A percentile compares a stretch with the other conserved stretches of the same genome.
Evolutionary conservation across 1,139 yeast species (phyloP).

Genomic region (Meyerozyma smithsonii): DNA sequence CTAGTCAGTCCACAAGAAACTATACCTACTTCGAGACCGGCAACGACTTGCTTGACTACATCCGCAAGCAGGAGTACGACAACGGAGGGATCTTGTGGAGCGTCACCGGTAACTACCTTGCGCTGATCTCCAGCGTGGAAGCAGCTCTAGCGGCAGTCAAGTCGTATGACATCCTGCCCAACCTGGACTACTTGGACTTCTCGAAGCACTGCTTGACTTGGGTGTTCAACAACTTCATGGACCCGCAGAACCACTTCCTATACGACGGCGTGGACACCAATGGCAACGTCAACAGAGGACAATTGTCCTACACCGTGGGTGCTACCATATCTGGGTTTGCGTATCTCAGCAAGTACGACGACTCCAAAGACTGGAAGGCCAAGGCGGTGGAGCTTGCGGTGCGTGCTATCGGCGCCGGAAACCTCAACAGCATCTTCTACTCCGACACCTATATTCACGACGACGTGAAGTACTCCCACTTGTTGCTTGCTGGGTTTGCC

Average conservation of each 20-base stretch:
- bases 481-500: slow-evolving; percentile 21
- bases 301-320: slow-evolving; percentile 35
- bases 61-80: slow-evolving; percentile 15
- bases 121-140: slow-evolving; percentile 33
- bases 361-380: slow-evolving; percentile 10
- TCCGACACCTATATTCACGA: slow-evolving; percentile 13
- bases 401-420: slow-evolving; percentile 10
- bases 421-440: slow-evolving; percentile 10
- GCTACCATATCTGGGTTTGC: slow-evolving; percentile 29
- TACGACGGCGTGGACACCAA: slow-evolving; percentile 25
- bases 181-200: slow-evolving; percentile 15
- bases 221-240: slow-evolving; percentile 24
- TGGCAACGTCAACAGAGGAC: slow-evolving; percentile 23
- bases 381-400: slow-evolving; percentile 13
- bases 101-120: slow-evolving; percentile 22
- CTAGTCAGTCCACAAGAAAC: slow-evolving; percentile 16
- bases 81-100: slow-evolving; percentile 32
- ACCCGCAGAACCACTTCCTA: slow-evolving; percentile 24
- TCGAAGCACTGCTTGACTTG: slow-evolving; percentile 22
- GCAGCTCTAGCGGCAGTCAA: slow-evolving; percentile 32
- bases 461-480: slow-evolving; percentile 18
- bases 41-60: slow-evolving; percentile 12
- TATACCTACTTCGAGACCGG: slow-evolving; percentile 16
- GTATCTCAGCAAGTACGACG: slow-evolving; percentile 14
- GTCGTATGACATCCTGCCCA: slow-evolving; percentile 17